phyloP scores from a whole-genome alignment of 2,329 filamentous ascomycete genomes.

The Colletotrichum sp. region DNA sequence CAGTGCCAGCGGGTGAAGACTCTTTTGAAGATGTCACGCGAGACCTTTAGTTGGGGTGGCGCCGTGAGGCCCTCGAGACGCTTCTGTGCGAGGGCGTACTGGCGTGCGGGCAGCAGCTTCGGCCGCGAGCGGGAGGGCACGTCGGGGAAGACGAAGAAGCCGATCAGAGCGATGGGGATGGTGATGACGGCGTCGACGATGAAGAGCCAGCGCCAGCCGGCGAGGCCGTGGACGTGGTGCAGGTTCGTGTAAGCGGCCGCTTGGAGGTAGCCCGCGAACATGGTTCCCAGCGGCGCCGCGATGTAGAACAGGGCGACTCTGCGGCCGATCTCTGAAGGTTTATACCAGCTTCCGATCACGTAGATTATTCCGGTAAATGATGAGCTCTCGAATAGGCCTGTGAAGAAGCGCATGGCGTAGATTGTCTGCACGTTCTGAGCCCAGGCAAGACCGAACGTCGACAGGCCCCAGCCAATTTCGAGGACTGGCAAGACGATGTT shows the following conservation, averaged over 20 bases:
- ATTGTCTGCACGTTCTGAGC: constrained; percentile 36
- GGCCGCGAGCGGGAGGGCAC: constrained; percentile 34
- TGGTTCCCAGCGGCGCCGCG: constrained; percentile 55
- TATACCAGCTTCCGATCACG: constrained; percentile 50
- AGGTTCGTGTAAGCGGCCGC: constrained; percentile 60
- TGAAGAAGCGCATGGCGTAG: constrained; percentile 47
- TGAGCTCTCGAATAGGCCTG: constrained; percentile 44
- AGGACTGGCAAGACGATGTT: constrained; percentile 32
- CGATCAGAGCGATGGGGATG: constrained; percentile 56
- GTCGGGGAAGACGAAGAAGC: constrained; percentile 38
- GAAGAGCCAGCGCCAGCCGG: constrained; percentile 61
- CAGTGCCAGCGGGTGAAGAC: constrained; percentile 44
- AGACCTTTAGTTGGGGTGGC: constrained; percentile 34
- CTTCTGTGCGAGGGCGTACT: constrained; percentile 33
- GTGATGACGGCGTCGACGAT: constrained; percentile 66
- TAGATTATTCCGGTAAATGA: constrained; percentile 32
- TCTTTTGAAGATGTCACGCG: constrained; percentile 37
- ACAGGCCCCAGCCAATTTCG: constrained; percentile 35
- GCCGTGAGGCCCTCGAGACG: constrained; percentile 31
- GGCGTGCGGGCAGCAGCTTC: constrained; percentile 32
- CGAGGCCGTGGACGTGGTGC: constrained; percentile 51
- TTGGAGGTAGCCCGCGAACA: constrained; percentile 63
- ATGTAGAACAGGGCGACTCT: constrained; percentile 54
- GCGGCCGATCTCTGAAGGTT: constrained; percentile 47
- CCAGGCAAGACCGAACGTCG: constrained; percentile 34